These are phyloP conservation scores for Cladosporium austrohemisphaericum DNA, from an alignment of 2,329 filamentous ascomycete species.

Conservation along the genomic window DNA sequence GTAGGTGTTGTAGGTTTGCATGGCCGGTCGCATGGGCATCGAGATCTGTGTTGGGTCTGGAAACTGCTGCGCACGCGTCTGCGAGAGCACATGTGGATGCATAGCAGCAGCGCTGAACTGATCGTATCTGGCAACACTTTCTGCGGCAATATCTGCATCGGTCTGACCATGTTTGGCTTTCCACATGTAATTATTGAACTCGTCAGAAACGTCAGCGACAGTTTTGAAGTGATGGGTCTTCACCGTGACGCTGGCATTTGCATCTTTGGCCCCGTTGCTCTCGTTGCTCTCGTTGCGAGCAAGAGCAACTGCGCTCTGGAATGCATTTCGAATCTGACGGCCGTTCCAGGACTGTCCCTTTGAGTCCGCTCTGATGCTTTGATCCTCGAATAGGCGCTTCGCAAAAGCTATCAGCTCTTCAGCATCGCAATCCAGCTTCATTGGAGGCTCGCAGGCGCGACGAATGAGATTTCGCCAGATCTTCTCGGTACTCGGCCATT, in stretches of 20 bases:
- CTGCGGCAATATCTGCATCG: constrained; percentile 6
- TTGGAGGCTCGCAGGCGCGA: neutral
- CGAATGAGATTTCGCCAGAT: constrained; percentile 25
- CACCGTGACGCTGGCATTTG: neutral
- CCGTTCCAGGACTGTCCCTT: constrained; percentile 33
- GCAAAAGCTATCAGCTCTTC: neutral
- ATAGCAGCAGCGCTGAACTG: neutral
- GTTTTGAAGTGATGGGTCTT: constrained; percentile 1
- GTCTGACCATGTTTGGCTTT: neutral
- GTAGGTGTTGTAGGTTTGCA: neutral
- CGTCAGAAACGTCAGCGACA: neutral
- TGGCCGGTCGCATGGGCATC: neutral
- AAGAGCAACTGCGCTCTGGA: constrained; percentile 35
- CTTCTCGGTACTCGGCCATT: constrained; percentile 21
- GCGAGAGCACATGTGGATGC: neutral
- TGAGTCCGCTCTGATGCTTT: neutral
- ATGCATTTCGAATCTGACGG: constrained; percentile 37
- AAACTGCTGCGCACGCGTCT: neutral
- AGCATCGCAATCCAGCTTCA: neutral
- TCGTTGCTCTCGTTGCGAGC: constrained; percentile 17
- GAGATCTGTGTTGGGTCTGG: neutral
- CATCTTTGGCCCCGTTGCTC: neutral
- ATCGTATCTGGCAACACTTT: neutral
- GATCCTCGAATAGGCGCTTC: too few relatives aligned
- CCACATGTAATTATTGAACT: constrained; percentile 7